Evolutionary conservation across 192 early-diverging fungal species (phyloP).

Genomic region (Linnemannia zychae): DNA sequence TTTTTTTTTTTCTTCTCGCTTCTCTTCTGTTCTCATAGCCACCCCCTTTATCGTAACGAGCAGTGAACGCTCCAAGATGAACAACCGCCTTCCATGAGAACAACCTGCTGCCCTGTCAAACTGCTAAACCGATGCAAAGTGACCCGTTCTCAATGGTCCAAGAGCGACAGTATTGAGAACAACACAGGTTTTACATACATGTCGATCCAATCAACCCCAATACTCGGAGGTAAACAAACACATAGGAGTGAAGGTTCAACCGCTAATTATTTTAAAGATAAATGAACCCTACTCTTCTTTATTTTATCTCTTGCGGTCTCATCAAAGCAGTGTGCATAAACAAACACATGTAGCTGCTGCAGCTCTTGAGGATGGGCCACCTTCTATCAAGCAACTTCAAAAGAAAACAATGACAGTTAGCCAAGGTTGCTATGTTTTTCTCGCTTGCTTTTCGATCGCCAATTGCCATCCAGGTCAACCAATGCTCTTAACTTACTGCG

Average conservation of each 20-base stretch:
- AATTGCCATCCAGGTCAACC: neutral
- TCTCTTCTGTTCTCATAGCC: neutral
- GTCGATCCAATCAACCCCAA: neutral
- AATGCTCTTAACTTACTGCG: slow-evolving; percentile 3
- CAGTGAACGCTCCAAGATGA: neutral
- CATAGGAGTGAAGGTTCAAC: too few species aligned
- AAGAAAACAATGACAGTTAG: neutral
- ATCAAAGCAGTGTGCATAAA: neutral
- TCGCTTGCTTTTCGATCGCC: neutral
- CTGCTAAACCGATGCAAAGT: neutral
- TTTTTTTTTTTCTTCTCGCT: too few species aligned
- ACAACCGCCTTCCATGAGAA: neutral
- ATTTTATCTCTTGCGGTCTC: too few species aligned
- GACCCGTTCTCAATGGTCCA: neutral
- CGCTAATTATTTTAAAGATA: neutral
- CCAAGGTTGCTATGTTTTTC: neutral
- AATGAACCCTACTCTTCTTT: neutral
- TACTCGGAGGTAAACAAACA: neutral
- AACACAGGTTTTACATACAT: neutral
- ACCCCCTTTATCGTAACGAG: neutral
- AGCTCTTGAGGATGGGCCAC: neutral
- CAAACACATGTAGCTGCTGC: neutral
- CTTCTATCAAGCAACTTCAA: neutral
- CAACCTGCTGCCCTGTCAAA: neutral
- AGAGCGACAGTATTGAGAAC: neutral